Conservation (phyloP, 805 yeast species). For the Peterozyma toletana region DNA sequence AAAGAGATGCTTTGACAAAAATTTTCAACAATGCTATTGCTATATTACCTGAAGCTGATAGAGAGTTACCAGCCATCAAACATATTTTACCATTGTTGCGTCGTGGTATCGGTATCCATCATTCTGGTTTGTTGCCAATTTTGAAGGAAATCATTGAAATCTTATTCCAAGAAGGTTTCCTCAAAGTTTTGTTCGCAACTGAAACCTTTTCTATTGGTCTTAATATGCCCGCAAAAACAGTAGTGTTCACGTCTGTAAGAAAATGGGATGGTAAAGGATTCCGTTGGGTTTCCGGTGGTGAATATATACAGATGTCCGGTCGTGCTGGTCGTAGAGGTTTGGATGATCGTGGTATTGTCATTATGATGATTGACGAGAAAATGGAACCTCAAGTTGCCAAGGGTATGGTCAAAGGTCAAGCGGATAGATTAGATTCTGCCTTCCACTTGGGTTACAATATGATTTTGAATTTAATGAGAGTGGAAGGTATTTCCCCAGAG, state of each 20-base stretch:
- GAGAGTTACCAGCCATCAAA: slow-evolving; percentile 90
- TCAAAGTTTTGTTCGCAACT: slow-evolving; percentile 93
- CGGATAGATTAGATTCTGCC: slow-evolving; percentile 95
- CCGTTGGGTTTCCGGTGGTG: slow-evolving; percentile 99
- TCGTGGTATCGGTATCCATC: slow-evolving; percentile 98
- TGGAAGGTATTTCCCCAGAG: slow-evolving; percentile 97
- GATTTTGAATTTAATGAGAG: slow-evolving; percentile 93
- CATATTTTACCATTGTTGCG: slow-evolving; percentile 81
- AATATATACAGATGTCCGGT: slow-evolving; percentile 98
- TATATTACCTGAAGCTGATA: slow-evolving; percentile 82
- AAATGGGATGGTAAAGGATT: slow-evolving; percentile 98
- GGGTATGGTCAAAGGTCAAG: slow-evolving; percentile 99
- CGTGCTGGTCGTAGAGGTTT: slow-evolving; percentile 99
- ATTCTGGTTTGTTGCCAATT: slow-evolving; percentile 91
- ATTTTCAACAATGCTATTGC: slow-evolving; percentile 88
- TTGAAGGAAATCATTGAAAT: slow-evolving; percentile 93
- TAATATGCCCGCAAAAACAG: slow-evolving; percentile 99
- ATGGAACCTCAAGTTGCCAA: slow-evolving; percentile 99
- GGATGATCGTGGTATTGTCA: slow-evolving; percentile 98
- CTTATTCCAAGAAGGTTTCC: slow-evolving; percentile 91
- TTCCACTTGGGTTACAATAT: slow-evolving; percentile 96
- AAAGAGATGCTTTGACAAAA: slow-evolving; percentile 82
- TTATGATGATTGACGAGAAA: slow-evolving; percentile 98
- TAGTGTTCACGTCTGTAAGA: slow-evolving; percentile 93
- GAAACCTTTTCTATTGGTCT: slow-evolving; percentile 98